These are phyloP conservation scores for Ustilago xerochloae DNA, from an alignment of 1,284 basidiomycete genomes.

Conservation along the genomic window DNA sequence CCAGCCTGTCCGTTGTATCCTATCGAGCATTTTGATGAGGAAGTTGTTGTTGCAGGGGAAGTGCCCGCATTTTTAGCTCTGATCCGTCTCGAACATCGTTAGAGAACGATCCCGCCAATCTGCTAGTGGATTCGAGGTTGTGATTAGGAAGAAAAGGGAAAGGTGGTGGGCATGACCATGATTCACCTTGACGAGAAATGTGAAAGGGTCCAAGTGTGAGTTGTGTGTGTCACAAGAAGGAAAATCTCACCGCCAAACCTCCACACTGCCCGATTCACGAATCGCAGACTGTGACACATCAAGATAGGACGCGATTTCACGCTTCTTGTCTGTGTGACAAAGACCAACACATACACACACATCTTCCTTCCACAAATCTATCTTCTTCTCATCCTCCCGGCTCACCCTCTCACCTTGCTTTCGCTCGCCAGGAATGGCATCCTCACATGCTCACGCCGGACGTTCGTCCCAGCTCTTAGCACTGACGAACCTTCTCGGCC, in stretches of 20 bases:
- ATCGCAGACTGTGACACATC: background rate
- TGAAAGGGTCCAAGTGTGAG: background rate
- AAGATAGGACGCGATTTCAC: no score
- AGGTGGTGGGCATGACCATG: no score
- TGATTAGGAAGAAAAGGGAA: no score
- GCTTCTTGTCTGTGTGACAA: no score
- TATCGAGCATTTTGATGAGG: slow-evolving; percentile 14
- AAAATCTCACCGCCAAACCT: background rate
- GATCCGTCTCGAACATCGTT: no score
- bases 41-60: background rate
- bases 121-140: no score
- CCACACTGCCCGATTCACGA: background rate
- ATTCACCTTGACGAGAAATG: no score
- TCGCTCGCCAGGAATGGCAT: slow-evolving; percentile 2
- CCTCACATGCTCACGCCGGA: slow-evolving; percentile 14
- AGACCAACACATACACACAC: no score
- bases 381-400: no score
- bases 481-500: slow-evolving; percentile 24
- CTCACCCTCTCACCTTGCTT: background rate
- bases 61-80: no score
- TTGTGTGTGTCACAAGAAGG: background rate
- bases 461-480: slow-evolving; percentile 25
- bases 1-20: slow-evolving; percentile 1
- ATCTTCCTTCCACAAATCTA: no score
- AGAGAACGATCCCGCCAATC: no score